phyloP scores from a whole-genome alignment of 1,139 yeast genomes.

The Casaregolazyma suthepensis region DNA sequence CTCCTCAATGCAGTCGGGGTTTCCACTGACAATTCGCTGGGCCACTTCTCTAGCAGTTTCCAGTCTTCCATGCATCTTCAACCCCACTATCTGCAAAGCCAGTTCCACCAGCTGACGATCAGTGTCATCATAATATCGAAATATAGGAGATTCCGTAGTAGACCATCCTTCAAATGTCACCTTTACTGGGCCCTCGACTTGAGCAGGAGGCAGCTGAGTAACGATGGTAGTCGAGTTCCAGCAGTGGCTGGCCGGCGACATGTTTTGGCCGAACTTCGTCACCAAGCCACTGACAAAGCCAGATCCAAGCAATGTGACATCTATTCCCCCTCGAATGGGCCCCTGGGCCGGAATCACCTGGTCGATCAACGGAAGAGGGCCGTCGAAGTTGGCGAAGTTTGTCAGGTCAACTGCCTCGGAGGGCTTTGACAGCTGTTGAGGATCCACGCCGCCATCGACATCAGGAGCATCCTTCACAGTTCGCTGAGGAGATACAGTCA shows the following conservation, averaged over 20 bases:
- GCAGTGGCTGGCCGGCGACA: slow-evolving; percentile 80
- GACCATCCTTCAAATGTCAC: slow-evolving; percentile 56
- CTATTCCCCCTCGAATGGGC: slow-evolving; percentile 89
- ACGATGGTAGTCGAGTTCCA: slow-evolving; percentile 91
- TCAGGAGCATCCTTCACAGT: neutral
- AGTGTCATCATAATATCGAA: slow-evolving; percentile 87
- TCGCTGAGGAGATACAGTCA: neutral
- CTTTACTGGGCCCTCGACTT: slow-evolving; percentile 78
- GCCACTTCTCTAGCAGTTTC: slow-evolving; percentile 90
- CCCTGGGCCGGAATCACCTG: slow-evolving; percentile 90
- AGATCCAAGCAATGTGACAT: slow-evolving; percentile 76
- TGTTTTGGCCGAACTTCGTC: slow-evolving; percentile 77
- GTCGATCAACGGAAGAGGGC: slow-evolving; percentile 52
- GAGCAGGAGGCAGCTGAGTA: slow-evolving; percentile 82
- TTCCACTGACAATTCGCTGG: slow-evolving; percentile 53
- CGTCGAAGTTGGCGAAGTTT: slow-evolving; percentile 9
- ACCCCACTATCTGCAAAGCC: slow-evolving; percentile 85
- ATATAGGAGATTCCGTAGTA: slow-evolving; percentile 45
- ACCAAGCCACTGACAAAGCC: slow-evolving; percentile 74
- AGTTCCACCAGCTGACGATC: slow-evolving; percentile 84
- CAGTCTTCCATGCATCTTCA: slow-evolving; percentile 85
- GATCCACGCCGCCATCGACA: neutral
- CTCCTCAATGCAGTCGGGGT: slow-evolving; percentile 11
- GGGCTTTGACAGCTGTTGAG: neutral
- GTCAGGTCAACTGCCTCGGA: neutral